These are phyloP conservation scores for Astragalus glycyphyllos DNA, from an alignment of 306 rosid species.

Conservation along the genomic window DNA sequence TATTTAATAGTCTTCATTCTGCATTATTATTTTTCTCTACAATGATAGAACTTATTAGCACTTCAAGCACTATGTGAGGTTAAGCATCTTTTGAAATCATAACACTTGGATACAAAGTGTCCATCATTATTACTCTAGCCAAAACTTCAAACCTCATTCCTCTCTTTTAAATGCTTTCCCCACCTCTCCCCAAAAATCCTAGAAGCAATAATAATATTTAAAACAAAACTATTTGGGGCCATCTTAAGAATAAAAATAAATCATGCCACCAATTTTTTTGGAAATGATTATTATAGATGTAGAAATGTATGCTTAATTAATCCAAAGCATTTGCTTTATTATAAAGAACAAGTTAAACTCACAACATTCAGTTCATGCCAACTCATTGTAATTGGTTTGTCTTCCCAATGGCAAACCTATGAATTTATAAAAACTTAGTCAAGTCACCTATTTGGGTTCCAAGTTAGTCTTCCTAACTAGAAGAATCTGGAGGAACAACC, in stretches of 20 bases:
- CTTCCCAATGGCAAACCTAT: slow-evolving; percentile 26
- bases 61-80: not conserved
- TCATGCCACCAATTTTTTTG: not conserved
- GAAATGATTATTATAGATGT: slow-evolving; percentile 2
- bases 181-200: too few relatives aligned
- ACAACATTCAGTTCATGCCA: slow-evolving; percentile 28
- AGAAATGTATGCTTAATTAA: slow-evolving; percentile 5
- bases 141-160: not conserved
- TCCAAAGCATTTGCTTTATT: slow-evolving; percentile 39
- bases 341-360: slow-evolving; percentile 39
- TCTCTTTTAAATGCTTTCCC: not conserved
- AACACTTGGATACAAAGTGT: not conserved
- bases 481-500: slow-evolving; percentile 47
- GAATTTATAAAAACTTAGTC: slow-evolving; percentile 36
- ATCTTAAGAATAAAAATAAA: not conserved
- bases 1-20: not conserved
- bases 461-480: slow-evolving; percentile 27
- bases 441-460: slow-evolving; percentile 36
- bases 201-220: not conserved
- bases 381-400: slow-evolving; percentile 38
- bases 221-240: not conserved
- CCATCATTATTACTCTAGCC: not conserved
- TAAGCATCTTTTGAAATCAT: not conserved
- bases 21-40: not conserved
- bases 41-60: slow-evolving; percentile 4